Evolutionary conservation across 148 eudicot genomes (phyloP).

Genomic region (Rhododendron williamsianum): DNA sequence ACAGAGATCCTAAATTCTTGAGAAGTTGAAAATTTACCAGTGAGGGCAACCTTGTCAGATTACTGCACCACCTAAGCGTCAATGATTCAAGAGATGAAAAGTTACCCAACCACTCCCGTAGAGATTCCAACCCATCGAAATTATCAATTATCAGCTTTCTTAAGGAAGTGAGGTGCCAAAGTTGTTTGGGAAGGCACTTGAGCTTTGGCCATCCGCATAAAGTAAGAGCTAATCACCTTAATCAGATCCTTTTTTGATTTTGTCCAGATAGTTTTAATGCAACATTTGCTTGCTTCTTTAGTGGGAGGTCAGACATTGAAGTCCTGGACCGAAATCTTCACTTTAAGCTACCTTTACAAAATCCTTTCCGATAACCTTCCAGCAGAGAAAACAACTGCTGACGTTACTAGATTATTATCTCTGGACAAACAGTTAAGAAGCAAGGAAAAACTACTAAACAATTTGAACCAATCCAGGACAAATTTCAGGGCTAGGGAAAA

Average conservation of each 20-base stretch:
- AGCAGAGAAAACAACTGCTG: neutral
- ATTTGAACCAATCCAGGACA: neutral
- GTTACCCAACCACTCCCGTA: too few relatives aligned
- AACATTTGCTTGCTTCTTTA: too few relatives aligned
- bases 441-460: too few relatives aligned
- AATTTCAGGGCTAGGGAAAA: too few relatives aligned
- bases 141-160: neutral
- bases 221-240: too few relatives aligned
- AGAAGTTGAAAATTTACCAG: neutral
- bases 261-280: too few relatives aligned
- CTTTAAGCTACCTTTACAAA: neutral
- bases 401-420: neutral
- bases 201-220: too few relatives aligned
- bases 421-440: neutral
- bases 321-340: neutral
- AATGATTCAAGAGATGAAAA: neutral
- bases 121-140: neutral
- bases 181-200: neutral
- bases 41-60: neutral
- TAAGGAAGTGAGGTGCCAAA: neutral
- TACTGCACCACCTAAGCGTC: neutral
- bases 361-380: neutral
- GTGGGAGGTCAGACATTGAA: neutral
- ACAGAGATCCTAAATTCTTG: neutral
- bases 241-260: too few relatives aligned